Conservation (phyloP, 192 early-diverging fungal species). For the Backusella westeae region DNA sequence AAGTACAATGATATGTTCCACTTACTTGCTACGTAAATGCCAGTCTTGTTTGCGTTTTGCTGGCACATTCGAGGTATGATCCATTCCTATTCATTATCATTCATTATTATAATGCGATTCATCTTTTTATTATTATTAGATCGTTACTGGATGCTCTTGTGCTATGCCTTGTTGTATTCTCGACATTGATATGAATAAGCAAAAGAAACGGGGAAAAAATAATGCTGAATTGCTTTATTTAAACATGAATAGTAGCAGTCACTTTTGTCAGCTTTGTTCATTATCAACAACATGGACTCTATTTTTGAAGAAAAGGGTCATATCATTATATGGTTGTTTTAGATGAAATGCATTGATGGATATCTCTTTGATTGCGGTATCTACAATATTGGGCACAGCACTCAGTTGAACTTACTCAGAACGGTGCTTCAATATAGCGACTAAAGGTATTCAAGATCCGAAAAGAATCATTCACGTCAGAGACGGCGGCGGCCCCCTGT, state of each 20-base stretch:
- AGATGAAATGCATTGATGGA: no score
- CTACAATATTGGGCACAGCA: not conserved
- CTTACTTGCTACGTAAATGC: conserved; percentile 11
- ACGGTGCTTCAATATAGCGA: not conserved
- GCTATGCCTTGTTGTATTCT: conserved; percentile 3
- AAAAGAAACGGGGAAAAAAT: not conserved
- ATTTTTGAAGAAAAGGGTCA: no score
- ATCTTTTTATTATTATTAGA: not conserved
- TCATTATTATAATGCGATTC: not conserved
- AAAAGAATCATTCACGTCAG: not conserved
- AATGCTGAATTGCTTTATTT: not conserved
- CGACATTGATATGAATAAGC: not conserved
- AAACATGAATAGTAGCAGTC: not conserved
- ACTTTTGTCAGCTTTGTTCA: not conserved
- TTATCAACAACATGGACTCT: no score
- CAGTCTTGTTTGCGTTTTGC: conserved; percentile 7
- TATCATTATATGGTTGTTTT: no score
- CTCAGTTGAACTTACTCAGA: not conserved
- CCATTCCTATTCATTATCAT: not conserved
- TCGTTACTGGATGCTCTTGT: conserved; percentile 1
- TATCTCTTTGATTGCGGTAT: no score
- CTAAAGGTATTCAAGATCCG: not conserved
- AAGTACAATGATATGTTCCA: not conserved
- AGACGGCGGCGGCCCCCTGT: conserved; percentile 3
- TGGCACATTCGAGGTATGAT: conserved; percentile 1